phyloP scores from a whole-genome alignment of 306 rosid species.

The Cucumis sativus region Cucumber_9930_V3 NC_026655.2:21914001-21914500 shows the following conservation, averaged over 20 bases:
- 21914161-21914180: constrained; percentile 52
- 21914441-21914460: neutral
- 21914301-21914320: constrained; percentile 69
- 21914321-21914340: constrained; percentile 87
- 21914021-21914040: constrained; percentile 59
- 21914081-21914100: constrained; percentile 82
- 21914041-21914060: constrained; percentile 81
- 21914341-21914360: constrained; percentile 51
- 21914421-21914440: neutral
- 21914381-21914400: neutral
- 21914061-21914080: constrained; percentile 89
- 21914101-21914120: constrained; percentile 39
- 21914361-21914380: neutral
- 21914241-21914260: constrained; percentile 53
- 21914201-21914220: constrained; percentile 70
- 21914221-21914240: constrained; percentile 68
- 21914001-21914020: constrained; percentile 70
- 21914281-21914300: constrained; percentile 84
- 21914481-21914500: no score
- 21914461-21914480: neutral
- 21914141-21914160: constrained; percentile 62
- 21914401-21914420: neutral
- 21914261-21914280: constrained; percentile 29
- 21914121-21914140: constrained; percentile 53
- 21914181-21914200: constrained; percentile 65